phyloP scores from a whole-genome alignment of 1,139 yeast species.

The Ogataea hybrid region DNA sequence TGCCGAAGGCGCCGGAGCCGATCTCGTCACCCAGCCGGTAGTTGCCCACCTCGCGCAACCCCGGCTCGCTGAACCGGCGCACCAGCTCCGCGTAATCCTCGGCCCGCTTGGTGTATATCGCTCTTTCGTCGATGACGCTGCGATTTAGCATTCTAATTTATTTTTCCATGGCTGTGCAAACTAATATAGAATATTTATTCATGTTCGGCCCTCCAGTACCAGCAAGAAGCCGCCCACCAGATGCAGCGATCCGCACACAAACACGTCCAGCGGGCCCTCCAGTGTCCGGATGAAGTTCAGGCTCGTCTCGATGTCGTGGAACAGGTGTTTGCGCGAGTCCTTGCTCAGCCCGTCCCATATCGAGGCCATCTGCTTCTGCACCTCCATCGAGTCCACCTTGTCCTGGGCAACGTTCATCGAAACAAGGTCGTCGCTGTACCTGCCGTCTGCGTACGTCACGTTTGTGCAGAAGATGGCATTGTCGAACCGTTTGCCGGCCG shows the following conservation, averaged over 20 bases:
- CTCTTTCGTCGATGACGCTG: conserved; percentile 30
- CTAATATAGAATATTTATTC: neutral
- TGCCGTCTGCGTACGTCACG: conserved; percentile 84
- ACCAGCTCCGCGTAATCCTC: conserved; percentile 32
- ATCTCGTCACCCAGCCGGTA: conserved; percentile 68
- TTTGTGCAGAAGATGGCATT: conserved; percentile 87
- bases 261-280: conserved; percentile 60
- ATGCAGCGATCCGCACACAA: conserved; percentile 93
- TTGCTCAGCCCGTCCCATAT: conserved; percentile 63
- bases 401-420: conserved; percentile 81
- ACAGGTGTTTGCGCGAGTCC: conserved; percentile 47
- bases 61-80: conserved; percentile 30
- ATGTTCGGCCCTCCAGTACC: conserved; percentile 55
- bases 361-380: conserved; percentile 74
- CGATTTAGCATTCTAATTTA: conserved; percentile 18
- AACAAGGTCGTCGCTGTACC: conserved; percentile 77
- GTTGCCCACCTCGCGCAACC: conserved; percentile 68
- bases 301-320: conserved; percentile 75
- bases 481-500: conserved; percentile 47
- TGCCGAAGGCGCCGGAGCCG: conserved; percentile 92
- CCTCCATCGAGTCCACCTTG: conserved; percentile 69
- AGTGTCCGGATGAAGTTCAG: conserved; percentile 50
- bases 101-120: conserved; percentile 31
- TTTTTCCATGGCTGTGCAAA: conserved; percentile 8
- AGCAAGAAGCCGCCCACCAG: conserved; percentile 92